These are phyloP conservation scores for Wakefieldia striispora DNA, from an alignment of 768 basidiomycete species.

Conservation along the genomic window DNA sequence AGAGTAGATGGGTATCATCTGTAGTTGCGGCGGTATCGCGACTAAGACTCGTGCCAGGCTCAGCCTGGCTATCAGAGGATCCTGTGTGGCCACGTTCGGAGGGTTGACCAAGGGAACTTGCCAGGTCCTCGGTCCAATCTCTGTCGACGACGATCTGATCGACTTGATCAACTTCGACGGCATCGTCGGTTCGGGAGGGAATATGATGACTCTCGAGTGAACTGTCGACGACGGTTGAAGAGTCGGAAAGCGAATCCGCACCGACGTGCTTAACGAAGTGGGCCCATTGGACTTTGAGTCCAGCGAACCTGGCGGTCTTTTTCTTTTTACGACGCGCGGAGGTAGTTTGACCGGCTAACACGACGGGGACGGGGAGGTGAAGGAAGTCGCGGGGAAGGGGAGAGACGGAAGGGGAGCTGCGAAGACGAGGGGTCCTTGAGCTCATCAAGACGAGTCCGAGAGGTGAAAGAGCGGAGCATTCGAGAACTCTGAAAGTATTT, in stretches of 20 bases:
- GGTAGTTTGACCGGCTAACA: conserved; percentile 28
- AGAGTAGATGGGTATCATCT: conserved; percentile 36
- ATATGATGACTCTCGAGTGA: conserved; percentile 38
- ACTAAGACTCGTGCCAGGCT: conserved; percentile 35
- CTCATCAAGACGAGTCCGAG: neutral
- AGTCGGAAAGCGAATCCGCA: conserved; percentile 55
- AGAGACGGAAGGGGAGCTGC: conserved; percentile 1
- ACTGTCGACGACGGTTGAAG: conserved; percentile 51
- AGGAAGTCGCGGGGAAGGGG: conserved; percentile 14
- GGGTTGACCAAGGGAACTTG: conserved; percentile 50
- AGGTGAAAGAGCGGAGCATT: conserved; percentile 1
- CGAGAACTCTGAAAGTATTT: neutral
- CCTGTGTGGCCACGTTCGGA: conserved; percentile 52
- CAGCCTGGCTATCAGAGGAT: conserved; percentile 42
- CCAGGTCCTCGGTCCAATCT: conserved; percentile 59
- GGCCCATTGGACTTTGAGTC: conserved; percentile 45
- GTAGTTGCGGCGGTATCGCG: conserved; percentile 34
- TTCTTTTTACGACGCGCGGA: conserved; percentile 28
- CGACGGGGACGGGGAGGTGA: conserved; percentile 43
- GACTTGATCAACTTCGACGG: conserved; percentile 40
- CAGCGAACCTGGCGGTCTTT: conserved; percentile 40
- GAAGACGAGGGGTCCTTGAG: neutral
- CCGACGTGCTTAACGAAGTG: conserved; percentile 54
- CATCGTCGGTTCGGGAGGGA: conserved; percentile 31
- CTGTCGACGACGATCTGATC: conserved; percentile 79